A percentile compares a stretch with the other conserved stretches of the same genome.
These are phyloP conservation scores for Citeromyces matritensis DNA, from an alignment of 805 yeast species.

Conservation along the genomic window DNA sequence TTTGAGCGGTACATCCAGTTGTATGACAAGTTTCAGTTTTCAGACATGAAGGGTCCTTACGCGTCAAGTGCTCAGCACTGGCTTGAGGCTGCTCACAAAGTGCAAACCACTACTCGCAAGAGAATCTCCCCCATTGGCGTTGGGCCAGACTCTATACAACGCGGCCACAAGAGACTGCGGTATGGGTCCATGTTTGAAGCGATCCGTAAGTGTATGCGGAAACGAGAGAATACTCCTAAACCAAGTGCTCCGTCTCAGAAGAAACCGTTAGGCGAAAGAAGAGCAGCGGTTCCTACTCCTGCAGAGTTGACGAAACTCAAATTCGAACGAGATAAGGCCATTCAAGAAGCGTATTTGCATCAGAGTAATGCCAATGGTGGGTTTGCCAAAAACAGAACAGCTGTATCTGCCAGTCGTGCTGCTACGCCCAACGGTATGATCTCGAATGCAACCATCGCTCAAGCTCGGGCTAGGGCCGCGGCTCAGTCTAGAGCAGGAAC, in stretches of 20 bases:
- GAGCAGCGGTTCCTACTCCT: conserved; percentile 57
- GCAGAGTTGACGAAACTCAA: conserved; percentile 74
- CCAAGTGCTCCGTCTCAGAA: conserved; percentile 28
- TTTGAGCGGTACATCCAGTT: conserved; percentile 92
- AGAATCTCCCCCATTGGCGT: conserved; percentile 88
- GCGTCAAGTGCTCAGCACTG: conserved; percentile 79
- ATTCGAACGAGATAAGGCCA: conserved; percentile 72
- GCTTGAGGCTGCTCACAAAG: conserved; percentile 83
- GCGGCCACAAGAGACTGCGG: conserved; percentile 81
- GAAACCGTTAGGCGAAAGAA: conserved; percentile 23
- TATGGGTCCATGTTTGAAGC: conserved; percentile 99
- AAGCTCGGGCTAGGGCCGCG: background rate
- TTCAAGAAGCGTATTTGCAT: conserved; percentile 54
- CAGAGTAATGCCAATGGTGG: conserved; percentile 3
- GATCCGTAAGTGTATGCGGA: conserved; percentile 76
- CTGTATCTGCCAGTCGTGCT: background rate
- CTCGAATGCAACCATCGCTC: background rate
- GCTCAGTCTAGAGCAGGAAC: conserved; percentile 1
- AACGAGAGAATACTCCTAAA: conserved; percentile 64
- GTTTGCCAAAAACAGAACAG: background rate
- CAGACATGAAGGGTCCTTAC: conserved; percentile 78
- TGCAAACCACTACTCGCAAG: conserved; percentile 77
- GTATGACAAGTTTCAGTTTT: conserved; percentile 73
- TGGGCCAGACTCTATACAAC: conserved; percentile 81
- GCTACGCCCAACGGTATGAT: conserved; percentile 1